phyloP scores from a whole-genome alignment of 176 grass and related monocot species.

The Otatea glauca region DNA sequence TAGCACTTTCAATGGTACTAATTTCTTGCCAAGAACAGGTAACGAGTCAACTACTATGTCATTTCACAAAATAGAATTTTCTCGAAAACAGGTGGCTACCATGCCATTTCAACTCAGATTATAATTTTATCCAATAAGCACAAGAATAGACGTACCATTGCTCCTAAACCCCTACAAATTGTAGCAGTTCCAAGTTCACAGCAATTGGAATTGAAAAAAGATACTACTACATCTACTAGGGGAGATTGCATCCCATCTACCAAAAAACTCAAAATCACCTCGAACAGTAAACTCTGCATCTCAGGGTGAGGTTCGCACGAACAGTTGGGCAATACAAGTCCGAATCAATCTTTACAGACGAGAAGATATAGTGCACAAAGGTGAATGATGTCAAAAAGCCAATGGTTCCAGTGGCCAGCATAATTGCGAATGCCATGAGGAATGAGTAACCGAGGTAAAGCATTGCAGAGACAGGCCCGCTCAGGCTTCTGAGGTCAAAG shows the following conservation, averaged over 20 bases:
- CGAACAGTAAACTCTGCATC: neutral
- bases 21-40: neutral
- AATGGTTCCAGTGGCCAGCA: conserved; percentile 79
- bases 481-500: conserved; percentile 84
- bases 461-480: conserved; percentile 76
- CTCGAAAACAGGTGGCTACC: conserved; percentile 1
- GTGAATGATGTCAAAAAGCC: conserved; percentile 77
- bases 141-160: neutral
- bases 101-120: conserved; percentile 24
- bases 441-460: conserved; percentile 80
- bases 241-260: conserved; percentile 20
- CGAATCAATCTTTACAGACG: conserved; percentile 88
- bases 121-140: conserved; percentile 23
- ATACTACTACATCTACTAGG: neutral
- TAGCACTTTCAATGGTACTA: neutral
- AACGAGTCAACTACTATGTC: neutral
- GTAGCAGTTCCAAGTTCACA: conserved; percentile 16
- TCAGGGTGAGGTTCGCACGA: neutral
- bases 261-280: conserved; percentile 42
- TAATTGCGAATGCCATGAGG: conserved; percentile 76
- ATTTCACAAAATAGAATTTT: conserved; percentile 1
- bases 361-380: conserved; percentile 86
- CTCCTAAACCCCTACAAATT: neutral
- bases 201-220: neutral
- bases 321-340: neutral